A percentile compares a stretch with the other conserved stretches of the same genome.
Conservation (phyloP, 768 basidiomycete species). For the Pisolithus microcarpus region DNA sequence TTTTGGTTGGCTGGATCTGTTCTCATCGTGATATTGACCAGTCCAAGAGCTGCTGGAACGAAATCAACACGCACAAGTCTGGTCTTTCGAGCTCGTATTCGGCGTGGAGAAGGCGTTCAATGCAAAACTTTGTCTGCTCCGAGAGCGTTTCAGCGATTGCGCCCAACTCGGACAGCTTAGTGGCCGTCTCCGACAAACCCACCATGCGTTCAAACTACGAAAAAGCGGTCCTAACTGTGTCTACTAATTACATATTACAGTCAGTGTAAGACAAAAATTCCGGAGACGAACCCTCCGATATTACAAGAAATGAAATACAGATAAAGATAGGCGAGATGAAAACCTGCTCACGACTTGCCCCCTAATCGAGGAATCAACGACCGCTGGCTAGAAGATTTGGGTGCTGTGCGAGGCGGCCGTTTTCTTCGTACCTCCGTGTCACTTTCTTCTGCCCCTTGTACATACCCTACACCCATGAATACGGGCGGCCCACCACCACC, state of each 20-base stretch:
- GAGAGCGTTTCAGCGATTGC: conserved; percentile 10
- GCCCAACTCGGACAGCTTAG: neutral
- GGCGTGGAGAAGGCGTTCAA: conserved; percentile 33
- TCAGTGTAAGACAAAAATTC: neutral
- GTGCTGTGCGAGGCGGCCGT: neutral
- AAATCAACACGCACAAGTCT: conserved; percentile 45
- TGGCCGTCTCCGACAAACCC: neutral
- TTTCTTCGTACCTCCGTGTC: conserved; percentile 6
- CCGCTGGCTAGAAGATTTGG: conserved; percentile 10
- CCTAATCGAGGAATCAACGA: conserved; percentile 23
- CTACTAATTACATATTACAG: too few relatives aligned
- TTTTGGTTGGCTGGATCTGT: conserved; percentile 28
- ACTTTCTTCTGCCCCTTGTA: conserved; percentile 42
- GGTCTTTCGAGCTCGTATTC: conserved; percentile 27
- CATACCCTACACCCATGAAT: conserved; percentile 63
- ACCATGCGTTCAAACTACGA: too few relatives aligned
- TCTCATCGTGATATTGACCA: neutral
- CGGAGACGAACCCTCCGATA: neutral
- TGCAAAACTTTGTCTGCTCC: conserved; percentile 18
- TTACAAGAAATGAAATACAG: conserved; percentile 14
- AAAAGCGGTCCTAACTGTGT: too few relatives aligned
- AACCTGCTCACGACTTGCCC: conserved; percentile 7
- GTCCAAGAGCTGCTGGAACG: neutral
- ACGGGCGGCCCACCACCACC: conserved; percentile 68
- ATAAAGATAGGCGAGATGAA: conserved; percentile 17